Percentiles rank a stretch among this genome's conserved stretches.
These are phyloP conservation scores for Metschnikowia matae DNA, from an alignment of 805 yeast genomes.

Conservation along the genomic window DNA sequence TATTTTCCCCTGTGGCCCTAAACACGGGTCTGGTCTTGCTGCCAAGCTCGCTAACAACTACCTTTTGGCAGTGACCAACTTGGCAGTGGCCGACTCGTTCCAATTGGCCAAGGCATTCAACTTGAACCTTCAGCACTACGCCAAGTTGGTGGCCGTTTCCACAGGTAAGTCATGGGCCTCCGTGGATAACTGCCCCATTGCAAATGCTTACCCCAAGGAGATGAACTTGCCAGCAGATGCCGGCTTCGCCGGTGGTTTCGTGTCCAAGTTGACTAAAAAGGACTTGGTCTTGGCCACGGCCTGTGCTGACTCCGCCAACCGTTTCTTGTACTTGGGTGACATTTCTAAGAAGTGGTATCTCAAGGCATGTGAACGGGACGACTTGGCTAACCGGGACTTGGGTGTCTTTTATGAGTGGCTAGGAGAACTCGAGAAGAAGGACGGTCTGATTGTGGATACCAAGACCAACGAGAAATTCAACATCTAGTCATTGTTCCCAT, in stretches of 20 bases:
- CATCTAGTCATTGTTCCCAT: not conserved
- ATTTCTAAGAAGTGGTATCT: constrained; percentile 39
- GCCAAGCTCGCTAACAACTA: constrained; percentile 54
- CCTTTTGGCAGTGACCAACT: constrained; percentile 48
- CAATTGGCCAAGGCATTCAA: constrained; percentile 49
- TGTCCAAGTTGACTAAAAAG: constrained; percentile 43
- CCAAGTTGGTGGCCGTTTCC: constrained; percentile 47
- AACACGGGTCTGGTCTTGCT: constrained; percentile 50
- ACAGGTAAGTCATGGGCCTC: constrained; percentile 55
- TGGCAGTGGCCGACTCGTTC: constrained; percentile 54
- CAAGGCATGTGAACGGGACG: constrained; percentile 39
- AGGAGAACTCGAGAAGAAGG: constrained; percentile 29
- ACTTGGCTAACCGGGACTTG: constrained; percentile 38
- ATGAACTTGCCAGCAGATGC: constrained; percentile 41
- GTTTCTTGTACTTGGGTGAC: constrained; percentile 38
- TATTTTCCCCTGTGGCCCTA: constrained; percentile 45
- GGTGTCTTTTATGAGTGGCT: constrained; percentile 43
- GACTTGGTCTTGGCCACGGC: constrained; percentile 42
- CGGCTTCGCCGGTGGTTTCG: constrained; percentile 46
- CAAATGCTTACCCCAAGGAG: constrained; percentile 41
- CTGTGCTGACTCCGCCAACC: constrained; percentile 29
- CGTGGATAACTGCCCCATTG: constrained; percentile 52
- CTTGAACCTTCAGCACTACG: constrained; percentile 43
- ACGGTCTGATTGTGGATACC: constrained; percentile 14
- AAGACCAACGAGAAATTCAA: constrained; percentile 15